Percentiles rank a stretch among this genome's conserved stretches.
Evolutionary conservation across 306 rosid species (phyloP).

Genomic region (Acacia confusa): DNA sequence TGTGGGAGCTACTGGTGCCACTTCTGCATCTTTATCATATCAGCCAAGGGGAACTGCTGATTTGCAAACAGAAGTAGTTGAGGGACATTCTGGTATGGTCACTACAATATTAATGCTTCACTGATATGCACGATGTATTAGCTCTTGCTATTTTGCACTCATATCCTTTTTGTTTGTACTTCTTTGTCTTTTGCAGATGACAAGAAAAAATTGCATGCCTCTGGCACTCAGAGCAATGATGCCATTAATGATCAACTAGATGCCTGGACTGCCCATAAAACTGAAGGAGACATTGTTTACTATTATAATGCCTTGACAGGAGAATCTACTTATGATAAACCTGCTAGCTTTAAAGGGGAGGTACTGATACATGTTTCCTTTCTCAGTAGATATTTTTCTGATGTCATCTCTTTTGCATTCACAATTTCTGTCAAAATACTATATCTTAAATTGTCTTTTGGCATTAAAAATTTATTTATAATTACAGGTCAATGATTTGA

Average conservation of each 20-base stretch:
- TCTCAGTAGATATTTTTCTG: not conserved
- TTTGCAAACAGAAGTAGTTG: slow-evolving; percentile 49
- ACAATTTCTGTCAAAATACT: not conserved
- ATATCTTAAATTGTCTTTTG: not conserved
- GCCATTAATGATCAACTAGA: slow-evolving; percentile 56
- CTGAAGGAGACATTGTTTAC: slow-evolving; percentile 78
- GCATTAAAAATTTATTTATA: not conserved
- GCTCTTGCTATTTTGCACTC: slow-evolving; percentile 22
- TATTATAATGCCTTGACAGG: slow-evolving; percentile 88
- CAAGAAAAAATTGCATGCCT: slow-evolving; percentile 43
- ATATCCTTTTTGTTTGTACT: slow-evolving; percentile 22
- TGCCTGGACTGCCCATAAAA: slow-evolving; percentile 93
- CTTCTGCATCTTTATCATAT: slow-evolving; percentile 40
- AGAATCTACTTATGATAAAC: slow-evolving; percentile 84
- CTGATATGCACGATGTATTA: slow-evolving; percentile 27
- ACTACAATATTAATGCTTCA: slow-evolving; percentile 26
- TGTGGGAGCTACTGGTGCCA: slow-evolving; percentile 40
- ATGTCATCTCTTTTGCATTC: not conserved
- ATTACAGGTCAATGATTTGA: not conserved
- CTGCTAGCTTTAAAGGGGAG: slow-evolving; percentile 83
- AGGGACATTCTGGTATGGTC: slow-evolving; percentile 57
- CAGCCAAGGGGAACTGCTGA: slow-evolving; percentile 48
- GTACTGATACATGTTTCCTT: slow-evolving; percentile 44
- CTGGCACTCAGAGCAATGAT: slow-evolving; percentile 33
- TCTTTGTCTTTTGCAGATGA: slow-evolving; percentile 50